Base-by-base conservation (phyloP, 345 rosid species). In the Ceriops decandra region DNA sequence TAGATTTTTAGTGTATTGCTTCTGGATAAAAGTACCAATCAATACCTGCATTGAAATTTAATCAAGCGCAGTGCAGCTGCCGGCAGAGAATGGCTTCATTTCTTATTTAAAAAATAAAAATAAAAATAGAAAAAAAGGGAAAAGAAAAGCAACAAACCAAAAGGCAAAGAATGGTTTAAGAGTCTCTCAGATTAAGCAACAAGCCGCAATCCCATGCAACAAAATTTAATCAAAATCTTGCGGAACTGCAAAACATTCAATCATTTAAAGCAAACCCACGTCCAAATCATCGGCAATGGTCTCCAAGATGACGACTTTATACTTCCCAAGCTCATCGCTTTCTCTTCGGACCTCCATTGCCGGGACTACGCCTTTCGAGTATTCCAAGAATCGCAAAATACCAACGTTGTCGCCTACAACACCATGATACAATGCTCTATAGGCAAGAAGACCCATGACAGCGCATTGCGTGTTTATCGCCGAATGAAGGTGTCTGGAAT, bases 371-470 rank as follows among this genome's bases (percentile, higher is more conserved):
- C 74, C 19, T 7, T 28, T 52, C 66, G 71, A 70, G 2, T 76
- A 28, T 77, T 76, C 68, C 57, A 57, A 46, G 59, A 33, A 19
- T 54, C 68, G 30, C 31, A 49, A 24, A 21, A 32, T 49, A 76
- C 64, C 36, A 71, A 53, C 57, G 68, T 61, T 19, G 36, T 80
- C 26, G 62, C 81, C 11, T 74, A 65, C 66, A 77, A 76, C 27
- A 70, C 74, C 10, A 67, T 74, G 68, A 80, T 81, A 31, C 71
- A 68, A 61, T 81, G 81, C 72, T 81, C 30, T 32, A 16, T 71
- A 7, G 77, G 81, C 4, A 77, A 72, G 67, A 74, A 72, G 66
- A 56, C 62, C 35, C 47, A 33, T 26, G 21, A 49, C 21, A 70
- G 36, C 35, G 63, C 74, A 27, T 38, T 77, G 68, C 42, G 53